Base-by-base conservation (phyloP, 2,329 filamentous ascomycete species). In the Achaetomium macrosporum region DNA sequence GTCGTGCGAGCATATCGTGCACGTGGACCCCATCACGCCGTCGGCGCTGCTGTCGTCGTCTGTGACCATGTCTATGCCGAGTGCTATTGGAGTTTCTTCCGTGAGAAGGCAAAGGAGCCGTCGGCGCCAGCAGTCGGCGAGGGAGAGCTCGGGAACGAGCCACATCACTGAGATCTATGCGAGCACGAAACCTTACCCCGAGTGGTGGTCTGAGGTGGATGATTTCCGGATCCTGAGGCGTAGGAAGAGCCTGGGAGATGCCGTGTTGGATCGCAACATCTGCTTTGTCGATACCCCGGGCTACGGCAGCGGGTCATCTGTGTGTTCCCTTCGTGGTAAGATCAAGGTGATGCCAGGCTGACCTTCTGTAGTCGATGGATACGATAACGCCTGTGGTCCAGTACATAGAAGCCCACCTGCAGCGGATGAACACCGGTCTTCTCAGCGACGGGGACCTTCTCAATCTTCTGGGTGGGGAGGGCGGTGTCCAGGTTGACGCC, bases 241-340 rank as follows among this genome's bases (percentile, higher is more conserved):
- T 64, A 78, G 86, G 62, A 88, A 84, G 65, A 92, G 87, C 63
- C 73, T 82, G 47, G 83, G 84, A 8, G 90, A 93, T 58, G 79
- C 83, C 19, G 80, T 96, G 37, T 73, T 97, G 42, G 92, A 97
- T 65, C 82, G 92, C 30, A 99, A 99, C 65, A 71, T 99, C 5
- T 96, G 90, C 68, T 96, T 99, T 65, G 84, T 96, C 53, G 92
- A 97, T 70, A 92, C 88, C 2, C 82, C 86, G 11, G 84, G 84
- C 12, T 83, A 81, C 67, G 72, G 75, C 39, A 71, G 66, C 58
- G 76, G 75, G 42, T 74, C 72, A 42, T 79, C 77, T 36, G 77
- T 83, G 69, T 56, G 78, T 68, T 40, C 11, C 20, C 51, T 10
- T 52, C 16, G 39, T 25, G 37, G n/a, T 20, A 47, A 39, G 19